These are phyloP conservation scores for Claviceps arundinis DNA, from an alignment of 2,329 filamentous ascomycete species.

Conservation along the genomic window DNA sequence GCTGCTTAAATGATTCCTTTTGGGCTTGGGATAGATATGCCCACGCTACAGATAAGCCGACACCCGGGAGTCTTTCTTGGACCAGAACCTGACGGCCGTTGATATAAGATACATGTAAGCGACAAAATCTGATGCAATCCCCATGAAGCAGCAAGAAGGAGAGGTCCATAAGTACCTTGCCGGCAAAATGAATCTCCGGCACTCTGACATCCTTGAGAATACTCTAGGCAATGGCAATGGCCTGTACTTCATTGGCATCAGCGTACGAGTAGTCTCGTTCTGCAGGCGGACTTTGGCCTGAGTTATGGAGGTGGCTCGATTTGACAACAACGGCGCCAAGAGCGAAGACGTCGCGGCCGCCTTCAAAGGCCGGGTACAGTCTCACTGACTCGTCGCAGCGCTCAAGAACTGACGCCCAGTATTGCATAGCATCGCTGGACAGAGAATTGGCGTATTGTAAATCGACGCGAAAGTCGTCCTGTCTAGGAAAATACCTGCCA, in stretches of 20 bases:
- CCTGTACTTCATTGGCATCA: slow-evolving; percentile 27
- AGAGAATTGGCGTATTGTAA: slow-evolving; percentile 13
- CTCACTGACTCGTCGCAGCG: slow-evolving; percentile 15
- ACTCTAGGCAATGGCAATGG: slow-evolving; percentile 17
- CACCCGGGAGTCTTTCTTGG: slow-evolving; percentile 25
- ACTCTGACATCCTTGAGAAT: slow-evolving; percentile 17
- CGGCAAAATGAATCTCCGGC: slow-evolving; percentile 24
- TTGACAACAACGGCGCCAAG: slow-evolving; percentile 27
- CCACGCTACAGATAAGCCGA: slow-evolving; percentile 22
- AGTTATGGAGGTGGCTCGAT: slow-evolving; percentile 20
- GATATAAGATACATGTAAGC: slow-evolving; percentile 13
- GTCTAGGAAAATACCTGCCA: neutral
- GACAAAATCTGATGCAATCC: too few relatives aligned
- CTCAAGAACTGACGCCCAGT: slow-evolving; percentile 19
- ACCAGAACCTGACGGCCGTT: slow-evolving; percentile 21
- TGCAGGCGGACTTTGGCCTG: neutral
- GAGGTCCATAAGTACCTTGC: slow-evolving; percentile 7
- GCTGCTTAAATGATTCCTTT: slow-evolving; percentile 3
- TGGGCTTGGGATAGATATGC: slow-evolving; percentile 18
- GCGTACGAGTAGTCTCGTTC: slow-evolving; percentile 23
- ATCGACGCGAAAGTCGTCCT: slow-evolving; percentile 1
- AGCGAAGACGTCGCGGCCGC: slow-evolving; percentile 28
- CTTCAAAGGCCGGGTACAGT: slow-evolving; percentile 15
- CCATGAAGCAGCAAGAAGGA: too few relatives aligned
- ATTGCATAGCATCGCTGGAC: slow-evolving; percentile 13